Evolutionary conservation across 163 green algal genomes (phyloP), one percentile per base, ranked within the genome.

Genomic region (Chlorella variabilis): DNA sequence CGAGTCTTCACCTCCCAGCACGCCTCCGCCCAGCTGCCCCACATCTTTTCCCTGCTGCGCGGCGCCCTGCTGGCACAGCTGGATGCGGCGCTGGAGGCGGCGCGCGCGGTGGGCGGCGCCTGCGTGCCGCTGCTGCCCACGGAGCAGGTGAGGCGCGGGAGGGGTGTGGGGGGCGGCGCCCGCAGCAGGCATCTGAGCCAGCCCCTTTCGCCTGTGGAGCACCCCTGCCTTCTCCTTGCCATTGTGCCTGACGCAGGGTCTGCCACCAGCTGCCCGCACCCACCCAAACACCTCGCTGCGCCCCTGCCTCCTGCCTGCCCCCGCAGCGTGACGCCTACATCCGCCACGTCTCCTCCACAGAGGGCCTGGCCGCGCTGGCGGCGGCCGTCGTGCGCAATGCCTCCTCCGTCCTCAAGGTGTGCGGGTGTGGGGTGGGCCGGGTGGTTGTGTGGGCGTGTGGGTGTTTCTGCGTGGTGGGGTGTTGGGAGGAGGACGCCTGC

Each of bases 311-410:
- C 23, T 38, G 4, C 18, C 36, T 21, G 9, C 4, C 27, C 3
- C n/a, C 27, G 15, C 54, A 68, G 75, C 87, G 92, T 3, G 86
- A 89, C 9, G 49, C 33, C 4, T 96, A 96, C 77, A 75, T 93
- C 27, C 91, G 89, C 33, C 38, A 69, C 33, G 69, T 95, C 15
- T 90, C 86, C 18, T 78, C 75, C 31, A 85, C 86, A 0, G 89
- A 92, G 62, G 93, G 93, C 11, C 84, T 96, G 36, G 85, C 90
- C 2, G 84, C 90, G 0, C 85, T 96, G 54, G 90, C 88, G 17
- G 90, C 91, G n/a, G 89, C 90, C 1, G 88, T 95, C 25, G 92
- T 92, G 18, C 86, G 93, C 21, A 94, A 90, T 29, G 84, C 88
- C 2, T 87, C 84, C 0, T 73, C 84, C 9, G 93, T 94, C 85